These are phyloP conservation scores for Selaginella moellendorffii DNA, from an alignment of 75 land plant genomes.

Conservation along the genomic window DNA sequence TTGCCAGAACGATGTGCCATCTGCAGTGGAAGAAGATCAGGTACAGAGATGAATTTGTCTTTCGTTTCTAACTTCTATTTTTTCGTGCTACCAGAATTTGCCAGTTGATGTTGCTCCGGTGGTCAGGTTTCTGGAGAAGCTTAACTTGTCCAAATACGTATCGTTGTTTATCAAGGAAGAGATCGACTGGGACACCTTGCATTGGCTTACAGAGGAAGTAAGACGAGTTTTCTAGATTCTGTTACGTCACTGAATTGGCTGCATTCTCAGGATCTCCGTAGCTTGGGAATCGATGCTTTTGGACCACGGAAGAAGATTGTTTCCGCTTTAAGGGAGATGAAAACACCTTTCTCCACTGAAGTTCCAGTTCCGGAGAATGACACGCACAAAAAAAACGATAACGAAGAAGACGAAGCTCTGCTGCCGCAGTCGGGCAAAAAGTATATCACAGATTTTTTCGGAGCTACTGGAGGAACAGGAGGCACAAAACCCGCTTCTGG, in stretches of 20 bases:
- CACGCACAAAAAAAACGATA: neutral
- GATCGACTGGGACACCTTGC: slow-evolving; percentile 87
- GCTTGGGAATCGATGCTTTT: slow-evolving; percentile 57
- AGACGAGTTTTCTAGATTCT: neutral
- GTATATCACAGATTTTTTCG: slow-evolving; percentile 70
- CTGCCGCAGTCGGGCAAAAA: slow-evolving; percentile 26
- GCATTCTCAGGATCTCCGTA: slow-evolving; percentile 45
- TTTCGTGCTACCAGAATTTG: too few species aligned
- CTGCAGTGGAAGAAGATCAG: too few species aligned
- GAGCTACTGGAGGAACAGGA: slow-evolving; percentile 7
- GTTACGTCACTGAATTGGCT: neutral
- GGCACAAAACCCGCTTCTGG: slow-evolving; percentile 1
- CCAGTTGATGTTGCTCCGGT: slow-evolving; percentile 36
- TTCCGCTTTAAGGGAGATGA: slow-evolving; percentile 49
- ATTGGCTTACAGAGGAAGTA: slow-evolving; percentile 79
- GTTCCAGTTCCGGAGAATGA: neutral
- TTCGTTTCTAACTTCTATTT: too few species aligned
- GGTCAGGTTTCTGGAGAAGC: slow-evolving; percentile 34
- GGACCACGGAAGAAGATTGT: slow-evolving; percentile 88
- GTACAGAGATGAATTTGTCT: too few species aligned
- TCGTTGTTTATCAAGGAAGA: slow-evolving; percentile 61
- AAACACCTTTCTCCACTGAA: slow-evolving; percentile 12
- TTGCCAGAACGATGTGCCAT: too few species aligned
- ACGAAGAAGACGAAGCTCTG: neutral
- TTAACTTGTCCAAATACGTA: slow-evolving; percentile 61